Base-by-base conservation (phyloP, 108 stramenopile genomes). In the Nannochloropsis oceanica region DNA sequence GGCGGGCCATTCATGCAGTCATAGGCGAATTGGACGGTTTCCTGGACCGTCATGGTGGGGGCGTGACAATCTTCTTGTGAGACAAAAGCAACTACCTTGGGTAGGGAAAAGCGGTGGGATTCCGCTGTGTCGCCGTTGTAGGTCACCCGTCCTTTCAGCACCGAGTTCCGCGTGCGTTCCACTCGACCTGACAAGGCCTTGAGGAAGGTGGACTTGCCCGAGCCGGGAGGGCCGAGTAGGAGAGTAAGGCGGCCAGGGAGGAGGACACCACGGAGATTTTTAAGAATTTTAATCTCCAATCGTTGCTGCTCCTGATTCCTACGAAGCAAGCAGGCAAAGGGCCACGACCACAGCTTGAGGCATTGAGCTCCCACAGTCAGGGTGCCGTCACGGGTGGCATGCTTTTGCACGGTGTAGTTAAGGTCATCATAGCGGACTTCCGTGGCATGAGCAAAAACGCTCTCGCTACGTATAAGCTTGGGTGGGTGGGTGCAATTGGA, bases 21-120 rank as follows among this genome's bases (percentile, higher is more conserved):
- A 34, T 80, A 96, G 8, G 95, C 94, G 92, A 94, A 96, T 12
- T 89, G 85, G 24, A 93, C 81, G 0, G 95, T 95, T 87, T 96
- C 94, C 46, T 89, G 81, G 25, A 96, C 95, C 0, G 94, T 95
- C 44, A 95, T 43, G 26, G 90, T 92, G 7, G 93, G 86, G 80
- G 93, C 90, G 26, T 94, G 91, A 25, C 94, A 92, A 43, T 95
- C 95, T 89, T 92, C 90, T 84, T 42, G 92, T 59, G 86, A 34
- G 20, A 87, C 88, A 25, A 84, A 84, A 25, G 84, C 82, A 46
- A 87, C 89, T 22, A 92, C 82, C 83, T 92, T 89, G 43, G 89
- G 84, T 9, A 89, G 44, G 44, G 89, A 59, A 44, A 90, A 89
- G 12, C 86, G 44, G 13, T 84, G 34, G 25, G 43, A 84, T 73